These are phyloP conservation scores for Vanderwaltozyma verrucispora DNA, from an alignment of 805 yeast genomes.

Conservation along the genomic window DNA sequence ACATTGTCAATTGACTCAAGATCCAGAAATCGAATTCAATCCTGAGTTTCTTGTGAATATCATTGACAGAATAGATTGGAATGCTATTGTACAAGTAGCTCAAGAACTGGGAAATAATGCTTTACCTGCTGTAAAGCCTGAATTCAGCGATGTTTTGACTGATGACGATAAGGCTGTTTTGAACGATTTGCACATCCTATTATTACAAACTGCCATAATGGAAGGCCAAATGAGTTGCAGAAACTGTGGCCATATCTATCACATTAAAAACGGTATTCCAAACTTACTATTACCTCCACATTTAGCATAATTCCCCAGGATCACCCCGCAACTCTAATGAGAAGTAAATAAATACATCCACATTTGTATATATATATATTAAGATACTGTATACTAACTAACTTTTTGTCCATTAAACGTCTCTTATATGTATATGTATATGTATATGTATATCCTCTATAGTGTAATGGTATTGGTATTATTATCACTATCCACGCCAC, in stretches of 20 bases:
- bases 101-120: constrained; percentile 56
- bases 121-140: constrained; percentile 55
- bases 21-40: constrained; percentile 65
- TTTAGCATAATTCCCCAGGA: constrained; percentile 47
- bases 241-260: constrained; percentile 78
- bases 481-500: no score
- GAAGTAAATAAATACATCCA: no score
- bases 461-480: no score
- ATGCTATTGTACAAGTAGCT: constrained; percentile 70
- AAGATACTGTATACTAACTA: no score
- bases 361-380: no score
- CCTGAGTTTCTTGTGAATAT: constrained; percentile 71
- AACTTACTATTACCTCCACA: constrained; percentile 93
- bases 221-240: constrained; percentile 87
- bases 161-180: constrained; percentile 39
- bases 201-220: constrained; percentile 74
- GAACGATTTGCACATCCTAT: constrained; percentile 63
- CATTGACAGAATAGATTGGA: constrained; percentile 81
- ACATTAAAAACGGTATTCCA: constrained; percentile 88
- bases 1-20: constrained; percentile 62
- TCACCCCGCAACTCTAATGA: background rate
- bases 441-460: no score
- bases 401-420: no score
- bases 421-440: no score
- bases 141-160: constrained; percentile 29